Percentiles rank a stretch among this genome's conserved stretches.
phyloP scores from a whole-genome alignment of 208 protist genomes.

The Acanthamoeba lenticulata region DNA sequence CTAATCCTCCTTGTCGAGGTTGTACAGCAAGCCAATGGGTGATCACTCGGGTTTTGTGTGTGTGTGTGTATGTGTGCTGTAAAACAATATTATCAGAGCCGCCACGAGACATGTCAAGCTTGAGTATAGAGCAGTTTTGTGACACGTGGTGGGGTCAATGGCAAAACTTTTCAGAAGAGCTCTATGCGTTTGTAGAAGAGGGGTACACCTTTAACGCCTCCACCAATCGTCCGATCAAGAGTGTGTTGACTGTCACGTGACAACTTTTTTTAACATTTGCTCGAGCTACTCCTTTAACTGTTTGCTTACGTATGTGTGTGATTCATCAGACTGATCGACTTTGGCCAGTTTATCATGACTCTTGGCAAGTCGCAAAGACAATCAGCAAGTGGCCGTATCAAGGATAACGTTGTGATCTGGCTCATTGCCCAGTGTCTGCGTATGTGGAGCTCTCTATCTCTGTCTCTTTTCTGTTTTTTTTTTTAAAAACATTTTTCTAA shows the following conservation, averaged over 20 bases:
- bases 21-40: background rate
- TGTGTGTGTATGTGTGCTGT: background rate
- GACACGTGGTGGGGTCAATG: constrained; percentile 62
- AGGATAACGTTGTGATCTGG: constrained; percentile 35
- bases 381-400: background rate
- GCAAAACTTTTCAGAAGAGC: constrained; percentile 31
- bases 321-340: constrained; percentile 12
- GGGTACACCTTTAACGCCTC: background rate
- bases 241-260: no score
- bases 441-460: background rate
- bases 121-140: constrained; percentile 41
- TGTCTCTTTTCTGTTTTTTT: background rate
- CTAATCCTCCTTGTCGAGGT: background rate
- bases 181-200: constrained; percentile 45
- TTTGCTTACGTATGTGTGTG: background rate
- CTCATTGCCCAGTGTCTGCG: constrained; percentile 48
- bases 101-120: background rate
- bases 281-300: no score
- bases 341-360: constrained; percentile 38
- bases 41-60: background rate
- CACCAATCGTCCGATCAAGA: no score
- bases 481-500: background rate
- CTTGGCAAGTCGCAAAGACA: background rate
- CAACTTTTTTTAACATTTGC: no score
- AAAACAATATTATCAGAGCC: constrained; percentile 13